Evolutionary conservation across 2,329 filamentous ascomycete species (phyloP), one percentile per base, ranked within the genome.

Genomic region (Penicillium sumatraense): DNA sequence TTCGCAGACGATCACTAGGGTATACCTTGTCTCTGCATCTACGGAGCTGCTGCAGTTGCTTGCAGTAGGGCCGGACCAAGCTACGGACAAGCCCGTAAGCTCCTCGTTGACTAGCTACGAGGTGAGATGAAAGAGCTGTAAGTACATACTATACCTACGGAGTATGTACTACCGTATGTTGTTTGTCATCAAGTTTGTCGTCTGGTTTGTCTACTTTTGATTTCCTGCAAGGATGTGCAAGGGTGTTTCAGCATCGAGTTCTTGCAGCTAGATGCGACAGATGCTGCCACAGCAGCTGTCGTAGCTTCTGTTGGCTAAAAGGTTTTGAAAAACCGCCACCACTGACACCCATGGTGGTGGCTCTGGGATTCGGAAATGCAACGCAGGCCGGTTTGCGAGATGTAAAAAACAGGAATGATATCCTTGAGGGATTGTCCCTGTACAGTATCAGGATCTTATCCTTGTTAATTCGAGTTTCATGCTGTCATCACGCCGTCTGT

Each of bases 401-500:
- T 41, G 33, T 5, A 7, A 14, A 14, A 13, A 31, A 31, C 11
- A 31, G 29, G n/a, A 31, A 31, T 13, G 29, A 31, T n/a, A n/a
- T n/a, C n/a, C n/a, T n/a, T n/a, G n/a, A n/a, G n/a, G n/a, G n/a
- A n/a, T n/a, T n/a, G n/a, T n/a, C n/a, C n/a, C n/a, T n/a, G n/a
- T n/a, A n/a, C n/a, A n/a, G n/a, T n/a, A n/a, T n/a, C 11, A 6
- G 3, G 7, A 29, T 24, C n/a, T 31, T 16, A 29, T 29, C 40
- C 40, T 44, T 27, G 40, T 44, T 13, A 8, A 27, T 40, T 11
- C 18, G 38, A 42, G 4, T 2, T 26, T 23, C 24, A 24, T 40
- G 42, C 40, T 27, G 44, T 53, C 51, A 49, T 49, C 51, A 53
- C 23, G 35, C 10, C 21, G 41, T 16, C 46, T 41, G 33, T 27